Base-by-base conservation (phyloP, 1,139 yeast genomes). In the Kodamaea anthophila region DNA sequence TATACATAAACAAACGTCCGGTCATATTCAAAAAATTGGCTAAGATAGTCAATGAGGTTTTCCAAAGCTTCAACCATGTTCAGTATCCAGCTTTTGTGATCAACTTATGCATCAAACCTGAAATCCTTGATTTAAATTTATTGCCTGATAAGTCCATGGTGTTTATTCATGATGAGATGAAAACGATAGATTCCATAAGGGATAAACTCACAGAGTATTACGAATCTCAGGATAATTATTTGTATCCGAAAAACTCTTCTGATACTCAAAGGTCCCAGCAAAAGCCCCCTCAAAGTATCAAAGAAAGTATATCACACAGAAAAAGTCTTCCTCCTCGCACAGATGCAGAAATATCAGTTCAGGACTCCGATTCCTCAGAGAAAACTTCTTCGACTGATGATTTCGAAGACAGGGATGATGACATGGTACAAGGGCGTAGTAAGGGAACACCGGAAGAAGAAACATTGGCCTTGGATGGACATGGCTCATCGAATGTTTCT, bases 121-220 rank as follows among this genome's bases (percentile, higher is more conserved):
- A 52, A 13, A 58, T 64, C 13, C 53, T 84, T 21, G 99, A 91
- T 55, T 68, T 91, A 12, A 91, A 91, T 53, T 81, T 93, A 1
- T 78, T 95, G 0, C 98, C 98, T 0, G 96, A 91, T 49, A 91
- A 91, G 49, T 62, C 93, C 27, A 71, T 76, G 3, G 65, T 91
- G 3, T 48, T 85, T 42, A 49, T 91, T 1, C 88, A 81, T 34
- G 66, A 75, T 37, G 96, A 88, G 49, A 53, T 55, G 4, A 52
- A 56, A 9, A 50, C 87, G 1, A 44, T 82, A 6, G 82, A 78
- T 22, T 53, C 57, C 2, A 43, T 86, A 3, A 58, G 70, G 33
- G 62, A 55, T 15, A 49, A 54, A 21, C 39, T 80, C 14, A 42
- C 46, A 1, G 47, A 51, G 2, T 65, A 68, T 40, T 80, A 64